phyloP scores from a whole-genome alignment of 148 eudicot genomes.

The Rhododendron williamsianum region DNA sequence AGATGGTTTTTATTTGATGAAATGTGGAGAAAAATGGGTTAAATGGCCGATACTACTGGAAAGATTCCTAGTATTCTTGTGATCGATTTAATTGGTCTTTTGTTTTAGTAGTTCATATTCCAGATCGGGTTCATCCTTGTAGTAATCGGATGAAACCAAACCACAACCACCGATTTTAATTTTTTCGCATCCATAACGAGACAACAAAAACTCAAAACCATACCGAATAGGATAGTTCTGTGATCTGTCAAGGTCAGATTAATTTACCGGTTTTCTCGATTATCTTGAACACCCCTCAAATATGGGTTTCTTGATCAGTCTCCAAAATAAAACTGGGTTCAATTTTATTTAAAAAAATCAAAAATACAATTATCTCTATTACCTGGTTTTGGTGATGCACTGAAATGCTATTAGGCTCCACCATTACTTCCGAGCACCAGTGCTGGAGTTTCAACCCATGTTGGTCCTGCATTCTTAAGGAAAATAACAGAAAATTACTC shows the following conservation, averaged over 20 bases:
- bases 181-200: not conserved
- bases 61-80: too few species aligned
- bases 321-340: not conserved
- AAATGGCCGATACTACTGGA: too few species aligned
- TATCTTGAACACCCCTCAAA: not conserved
- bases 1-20: too few species aligned
- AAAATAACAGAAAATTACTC: not conserved
- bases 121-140: too few species aligned
- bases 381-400: slow-evolving; percentile 1
- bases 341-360: not conserved
- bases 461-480: not conserved
- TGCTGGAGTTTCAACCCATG: not conserved
- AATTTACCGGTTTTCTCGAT: not conserved
- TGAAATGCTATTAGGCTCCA: not conserved
- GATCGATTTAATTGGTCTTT: too few species aligned
- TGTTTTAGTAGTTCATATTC: too few species aligned
- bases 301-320: not conserved
- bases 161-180: not conserved
- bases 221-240: not conserved
- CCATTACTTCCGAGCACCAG: not conserved
- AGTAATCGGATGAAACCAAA: not conserved
- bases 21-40: too few species aligned
- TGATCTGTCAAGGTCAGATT: not conserved
- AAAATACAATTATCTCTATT: not conserved
- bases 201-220: not conserved